Conservation (phyloP, 2,329 filamentous ascomycete genomes). For the Boeremia lycopersici region DNA sequence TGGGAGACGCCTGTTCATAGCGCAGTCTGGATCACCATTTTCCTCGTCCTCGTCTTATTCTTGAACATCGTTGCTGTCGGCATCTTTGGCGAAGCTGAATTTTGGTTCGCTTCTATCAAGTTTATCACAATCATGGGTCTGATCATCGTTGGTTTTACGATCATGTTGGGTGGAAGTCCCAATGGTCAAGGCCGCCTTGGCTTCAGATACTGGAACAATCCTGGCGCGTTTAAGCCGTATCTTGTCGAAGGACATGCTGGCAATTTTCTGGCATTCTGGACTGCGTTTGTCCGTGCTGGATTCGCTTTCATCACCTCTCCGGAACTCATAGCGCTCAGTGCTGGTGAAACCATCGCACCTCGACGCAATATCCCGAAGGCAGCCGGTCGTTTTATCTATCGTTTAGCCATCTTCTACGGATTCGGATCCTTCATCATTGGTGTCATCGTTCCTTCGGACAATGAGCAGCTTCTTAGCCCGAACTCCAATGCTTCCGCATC, state of each 20-base stretch:
- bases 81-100: slow-evolving; percentile 56
- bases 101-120: slow-evolving; percentile 59
- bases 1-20: slow-evolving; percentile 41
- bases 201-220: slow-evolving; percentile 72
- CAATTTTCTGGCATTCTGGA: slow-evolving; percentile 66
- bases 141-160: slow-evolving; percentile 44
- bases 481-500: slow-evolving; percentile 43
- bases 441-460: slow-evolving; percentile 63
- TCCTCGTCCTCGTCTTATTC: slow-evolving; percentile 42
- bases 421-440: slow-evolving; percentile 62
- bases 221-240: slow-evolving; percentile 59
- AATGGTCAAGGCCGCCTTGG: slow-evolving; percentile 52
- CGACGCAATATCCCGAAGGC: slow-evolving; percentile 59
- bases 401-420: slow-evolving; percentile 62
- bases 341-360: slow-evolving; percentile 44
- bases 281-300: slow-evolving; percentile 60
- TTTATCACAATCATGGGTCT: slow-evolving; percentile 48
- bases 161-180: slow-evolving; percentile 45
- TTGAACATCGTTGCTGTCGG: slow-evolving; percentile 46
- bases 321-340: slow-evolving; percentile 43
- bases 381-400: slow-evolving; percentile 58
- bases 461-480: slow-evolving; percentile 51
- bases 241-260: slow-evolving; percentile 63
- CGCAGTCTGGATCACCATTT: slow-evolving; percentile 47
- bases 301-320: slow-evolving; percentile 49